Evolutionary conservation across 768 basidiomycete species (phyloP).

Genomic region (Hypholoma fasciculare): DNA sequence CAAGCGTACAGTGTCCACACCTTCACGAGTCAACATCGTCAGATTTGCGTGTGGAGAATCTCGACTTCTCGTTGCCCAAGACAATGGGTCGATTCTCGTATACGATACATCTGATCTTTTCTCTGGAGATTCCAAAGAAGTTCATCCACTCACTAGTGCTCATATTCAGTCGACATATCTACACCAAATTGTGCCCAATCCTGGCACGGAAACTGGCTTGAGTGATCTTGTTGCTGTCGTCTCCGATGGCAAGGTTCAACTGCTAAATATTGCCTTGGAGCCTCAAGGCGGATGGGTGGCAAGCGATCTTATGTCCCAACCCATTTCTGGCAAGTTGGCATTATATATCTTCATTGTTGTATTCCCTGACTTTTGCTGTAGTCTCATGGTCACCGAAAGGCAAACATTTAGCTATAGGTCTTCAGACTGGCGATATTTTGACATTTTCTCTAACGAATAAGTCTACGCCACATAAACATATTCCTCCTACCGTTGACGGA

Average conservation of each 20-base stretch:
- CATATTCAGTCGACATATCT: conserved; percentile 43
- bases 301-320: conserved; percentile 46
- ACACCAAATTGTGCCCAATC: conserved; percentile 64
- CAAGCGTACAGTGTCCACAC: conserved; percentile 47
- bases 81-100: conserved; percentile 57
- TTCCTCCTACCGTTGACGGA: conserved; percentile 56
- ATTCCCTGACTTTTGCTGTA: conserved; percentile 26
- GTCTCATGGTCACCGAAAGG: conserved; percentile 88
- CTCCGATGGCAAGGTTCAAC: conserved; percentile 49
- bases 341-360: neutral
- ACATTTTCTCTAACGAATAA: conserved; percentile 63
- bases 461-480: conserved; percentile 52
- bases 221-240: conserved; percentile 63
- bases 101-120: conserved; percentile 59
- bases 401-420: conserved; percentile 78
- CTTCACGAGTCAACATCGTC: conserved; percentile 50
- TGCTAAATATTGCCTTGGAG: conserved; percentile 59
- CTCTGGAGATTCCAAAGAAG: conserved; percentile 38
- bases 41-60: conserved; percentile 61
- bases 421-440: conserved; percentile 69
- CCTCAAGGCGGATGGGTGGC: conserved; percentile 56
- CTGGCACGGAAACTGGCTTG: conserved; percentile 51
- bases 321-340: conserved; percentile 54
- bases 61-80: conserved; percentile 57
- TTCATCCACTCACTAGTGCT: conserved; percentile 51